Conservation (phyloP, 495 filamentous ascomycete species). For the Penicillium canescens region DNA sequence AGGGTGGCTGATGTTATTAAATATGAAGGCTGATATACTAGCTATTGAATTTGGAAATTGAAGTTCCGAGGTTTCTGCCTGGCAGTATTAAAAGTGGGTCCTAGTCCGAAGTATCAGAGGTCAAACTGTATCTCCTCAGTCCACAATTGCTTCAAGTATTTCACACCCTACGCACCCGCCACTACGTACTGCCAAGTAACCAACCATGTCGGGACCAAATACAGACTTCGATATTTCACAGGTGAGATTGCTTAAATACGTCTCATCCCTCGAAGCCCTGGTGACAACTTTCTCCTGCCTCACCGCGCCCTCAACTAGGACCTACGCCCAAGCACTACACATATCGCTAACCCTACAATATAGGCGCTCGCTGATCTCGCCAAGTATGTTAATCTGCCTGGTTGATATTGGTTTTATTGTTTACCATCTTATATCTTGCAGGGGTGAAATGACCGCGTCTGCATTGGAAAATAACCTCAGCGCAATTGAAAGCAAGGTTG, state of each 20-base stretch:
- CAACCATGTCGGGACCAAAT: neutral
- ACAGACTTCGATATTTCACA: slow-evolving; percentile 1
- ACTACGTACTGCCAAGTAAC: neutral
- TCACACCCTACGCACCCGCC: too few species aligned
- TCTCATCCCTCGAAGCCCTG: neutral
- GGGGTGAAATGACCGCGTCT: slow-evolving; percentile 57
- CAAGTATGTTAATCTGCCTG: slow-evolving; percentile 22
- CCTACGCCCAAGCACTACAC: neutral
- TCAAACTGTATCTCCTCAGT: too few species aligned
- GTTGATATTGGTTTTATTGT: neutral
- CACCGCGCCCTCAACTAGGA: neutral
- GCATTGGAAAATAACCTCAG: slow-evolving; percentile 56
- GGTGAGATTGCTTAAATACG: neutral
- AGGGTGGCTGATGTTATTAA: too few species aligned
- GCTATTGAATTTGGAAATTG: too few species aligned
- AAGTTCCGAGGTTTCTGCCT: too few species aligned
- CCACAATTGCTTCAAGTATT: too few species aligned
- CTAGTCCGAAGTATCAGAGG: too few species aligned
- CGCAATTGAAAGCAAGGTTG: slow-evolving; percentile 56
- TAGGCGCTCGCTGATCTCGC: slow-evolving; percentile 40
- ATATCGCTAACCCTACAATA: slow-evolving; percentile 2
- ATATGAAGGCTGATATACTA: too few species aligned
- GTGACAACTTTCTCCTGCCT: neutral
- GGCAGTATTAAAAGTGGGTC: too few species aligned
- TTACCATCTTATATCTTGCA: slow-evolving; percentile 19